Evolutionary conservation across 495 filamentous ascomycete genomes (phyloP), one percentile per base, ranked within the genome.

Genomic region (Neurospora sp.): DNA sequence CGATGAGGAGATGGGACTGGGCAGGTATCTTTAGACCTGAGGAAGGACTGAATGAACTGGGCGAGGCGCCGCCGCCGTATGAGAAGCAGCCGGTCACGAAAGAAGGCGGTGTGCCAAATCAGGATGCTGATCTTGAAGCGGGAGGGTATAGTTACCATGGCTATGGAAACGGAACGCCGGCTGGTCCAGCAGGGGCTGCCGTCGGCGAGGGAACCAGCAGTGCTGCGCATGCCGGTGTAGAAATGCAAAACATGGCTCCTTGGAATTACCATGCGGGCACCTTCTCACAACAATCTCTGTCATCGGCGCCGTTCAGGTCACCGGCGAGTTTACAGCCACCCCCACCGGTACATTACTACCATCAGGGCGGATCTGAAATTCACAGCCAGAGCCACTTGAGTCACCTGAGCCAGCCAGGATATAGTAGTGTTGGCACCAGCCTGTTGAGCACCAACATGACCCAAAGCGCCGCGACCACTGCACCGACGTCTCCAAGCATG

Each of bases 31-130:
- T 70, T 69, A 69, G 68, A 12, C 61, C 53, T 12, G 82, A 84
- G 40, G 86, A 88, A 74, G 88, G 88, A 7, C 80, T 89, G 40
- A 85, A 89, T 74, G 87, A 89, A 79, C 79, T 85, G 10, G 88
- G 87, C 31, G 87, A 89, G 77, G 85, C 88, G 14, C 88, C 88
- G 37, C 88, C 88, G 42, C 87, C 87, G 1, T 89, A 89, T 72
- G 74, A 78, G 69, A 71, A 71, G 48, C 27, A 71, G 35, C 37
- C 53, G 14, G 53, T 37, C 35, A 16, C 22, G 22, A 53, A 68
- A 39, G 31, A 40, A 10, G 31, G 53, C 14, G 7, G 27, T 27
- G 35, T 37, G 35, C 35, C 35, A 37, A 37, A 37, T 37, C 35
- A 37, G 35, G 53, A 65, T 37, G 27, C 16, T 8, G 53, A 65